Conservation (phyloP, 164 flowering plant species). For the Piper betle region DNA sequence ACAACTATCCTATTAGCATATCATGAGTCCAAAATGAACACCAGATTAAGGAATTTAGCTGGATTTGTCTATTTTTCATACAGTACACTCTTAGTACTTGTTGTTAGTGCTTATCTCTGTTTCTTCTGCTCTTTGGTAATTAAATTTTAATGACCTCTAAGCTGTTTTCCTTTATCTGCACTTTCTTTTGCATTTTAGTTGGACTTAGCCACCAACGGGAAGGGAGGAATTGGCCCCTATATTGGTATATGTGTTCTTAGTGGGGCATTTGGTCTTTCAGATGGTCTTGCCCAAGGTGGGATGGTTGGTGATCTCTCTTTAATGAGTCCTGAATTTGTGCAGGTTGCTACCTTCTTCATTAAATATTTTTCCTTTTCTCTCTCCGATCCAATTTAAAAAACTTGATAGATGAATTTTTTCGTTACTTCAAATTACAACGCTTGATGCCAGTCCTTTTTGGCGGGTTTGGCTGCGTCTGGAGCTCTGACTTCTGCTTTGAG, state of each 20-base stretch:
- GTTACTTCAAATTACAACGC: background rate
- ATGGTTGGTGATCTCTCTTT: conserved; percentile 69
- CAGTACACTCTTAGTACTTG: conserved; percentile 40
- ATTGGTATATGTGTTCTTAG: conserved; percentile 43
- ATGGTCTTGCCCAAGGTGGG: conserved; percentile 76
- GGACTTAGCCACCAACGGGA: conserved; percentile 61
- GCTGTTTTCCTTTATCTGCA: background rate
- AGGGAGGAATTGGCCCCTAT: conserved; percentile 54
- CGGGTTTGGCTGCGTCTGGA: conserved; percentile 83
- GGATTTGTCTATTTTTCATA: conserved; percentile 55
- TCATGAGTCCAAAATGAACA: conserved; percentile 30
- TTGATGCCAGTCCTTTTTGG: conserved; percentile 47
- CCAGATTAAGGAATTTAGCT: conserved; percentile 23
- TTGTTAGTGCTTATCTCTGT: conserved; percentile 30
- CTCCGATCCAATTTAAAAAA: background rate
- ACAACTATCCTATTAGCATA: conserved; percentile 21
- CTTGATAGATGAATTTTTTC: conserved; percentile 1
- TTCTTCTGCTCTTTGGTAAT: background rate
- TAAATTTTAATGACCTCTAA: background rate
- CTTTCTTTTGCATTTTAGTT: conserved; percentile 19
- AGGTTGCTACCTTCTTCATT: conserved; percentile 20
- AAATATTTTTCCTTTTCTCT: background rate
- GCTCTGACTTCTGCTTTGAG: conserved; percentile 63
- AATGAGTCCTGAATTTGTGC: conserved; percentile 57
- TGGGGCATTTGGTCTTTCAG: conserved; percentile 63